These are phyloP conservation scores for Trametes cubensis DNA, from an alignment of 768 basidiomycete genomes.

Conservation along the genomic window DNA sequence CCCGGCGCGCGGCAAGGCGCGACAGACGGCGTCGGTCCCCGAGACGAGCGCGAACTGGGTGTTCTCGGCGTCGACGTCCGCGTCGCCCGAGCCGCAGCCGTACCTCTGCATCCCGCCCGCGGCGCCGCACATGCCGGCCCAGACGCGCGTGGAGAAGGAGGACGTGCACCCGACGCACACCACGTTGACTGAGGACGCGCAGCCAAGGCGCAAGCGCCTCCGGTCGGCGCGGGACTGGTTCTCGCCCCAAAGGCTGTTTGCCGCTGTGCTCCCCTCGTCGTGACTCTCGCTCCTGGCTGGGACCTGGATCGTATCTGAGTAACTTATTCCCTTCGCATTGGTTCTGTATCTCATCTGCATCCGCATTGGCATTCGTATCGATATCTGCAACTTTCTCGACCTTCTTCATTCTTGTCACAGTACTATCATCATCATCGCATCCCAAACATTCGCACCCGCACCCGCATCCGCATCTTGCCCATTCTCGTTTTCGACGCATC, in stretches of 20 bases:
- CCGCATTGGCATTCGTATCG: constrained; percentile 14
- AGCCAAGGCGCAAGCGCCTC: constrained; percentile 35
- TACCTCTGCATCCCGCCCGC: constrained; percentile 28
- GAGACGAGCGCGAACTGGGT: constrained; percentile 28
- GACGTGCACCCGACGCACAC: constrained; percentile 23
- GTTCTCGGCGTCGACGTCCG: constrained; percentile 24
- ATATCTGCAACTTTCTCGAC: constrained; percentile 12
- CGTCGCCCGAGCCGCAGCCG: constrained; percentile 28
- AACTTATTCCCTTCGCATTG: constrained; percentile 21
- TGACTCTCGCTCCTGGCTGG: constrained; percentile 23
- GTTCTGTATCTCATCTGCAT: constrained; percentile 17
- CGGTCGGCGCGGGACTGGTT: constrained; percentile 41
- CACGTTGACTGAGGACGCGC: constrained; percentile 30
- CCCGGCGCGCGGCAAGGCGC: constrained; percentile 23
- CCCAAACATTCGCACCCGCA: not conserved
- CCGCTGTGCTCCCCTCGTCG: constrained; percentile 34
- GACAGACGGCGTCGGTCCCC: constrained; percentile 21
- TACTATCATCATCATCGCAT: constrained; percentile 12
- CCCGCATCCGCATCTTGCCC: constrained; percentile 2
- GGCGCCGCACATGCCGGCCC: constrained; percentile 6
- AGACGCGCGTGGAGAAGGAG: constrained; percentile 18
- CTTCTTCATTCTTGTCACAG: not conserved
- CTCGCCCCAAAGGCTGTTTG: constrained; percentile 37
- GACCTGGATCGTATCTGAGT: constrained; percentile 6
- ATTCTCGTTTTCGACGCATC: not conserved